phyloP scores from a whole-genome alignment of 2,329 filamentous ascomycete species.

The Cladosporium sp. region DNA sequence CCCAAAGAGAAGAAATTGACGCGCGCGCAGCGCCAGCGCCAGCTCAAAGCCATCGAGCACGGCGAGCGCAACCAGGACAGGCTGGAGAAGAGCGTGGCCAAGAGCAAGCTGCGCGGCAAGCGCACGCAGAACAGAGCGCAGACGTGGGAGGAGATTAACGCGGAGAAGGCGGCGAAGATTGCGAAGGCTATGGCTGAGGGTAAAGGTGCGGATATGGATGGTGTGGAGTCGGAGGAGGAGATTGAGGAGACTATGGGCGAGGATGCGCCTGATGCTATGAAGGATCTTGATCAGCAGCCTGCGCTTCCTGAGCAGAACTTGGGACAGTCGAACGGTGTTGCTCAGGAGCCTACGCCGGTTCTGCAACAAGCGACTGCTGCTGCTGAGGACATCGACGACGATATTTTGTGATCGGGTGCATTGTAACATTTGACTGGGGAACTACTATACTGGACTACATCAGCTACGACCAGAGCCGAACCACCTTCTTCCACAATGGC shows the following conservation, averaged over 20 bases:
- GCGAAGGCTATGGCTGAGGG: conserved; percentile 10
- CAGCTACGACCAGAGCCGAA: neutral
- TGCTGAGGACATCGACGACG: conserved; percentile 9
- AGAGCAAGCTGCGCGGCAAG: conserved; percentile 52
- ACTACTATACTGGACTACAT: neutral
- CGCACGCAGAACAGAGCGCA: conserved; percentile 37
- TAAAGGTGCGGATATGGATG: conserved; percentile 11
- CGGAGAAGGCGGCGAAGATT: conserved; percentile 23
- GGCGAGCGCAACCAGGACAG: conserved; percentile 57
- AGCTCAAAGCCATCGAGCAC: conserved; percentile 56
- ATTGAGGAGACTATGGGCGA: conserved; percentile 2
- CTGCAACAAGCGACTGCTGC: conserved; percentile 4
- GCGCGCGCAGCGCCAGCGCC: conserved; percentile 55
- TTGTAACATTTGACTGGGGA: neutral
- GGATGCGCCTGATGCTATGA: conserved; percentile 7
- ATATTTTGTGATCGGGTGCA: conserved; percentile 10
- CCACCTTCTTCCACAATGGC: neutral
- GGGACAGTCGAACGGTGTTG: conserved; percentile 4
- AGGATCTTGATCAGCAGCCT: conserved; percentile 14
- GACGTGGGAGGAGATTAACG: conserved; percentile 39
- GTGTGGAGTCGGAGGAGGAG: conserved; percentile 13
- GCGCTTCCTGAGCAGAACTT: conserved; percentile 15
- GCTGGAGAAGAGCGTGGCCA: conserved; percentile 56
- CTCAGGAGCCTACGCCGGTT: conserved; percentile 12
- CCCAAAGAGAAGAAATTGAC: conserved; percentile 56